Evolutionary conservation across 225 moss, liverwort and hornwort species (phyloP).

Genomic region (Pseudoscleropodium purum): DNA sequence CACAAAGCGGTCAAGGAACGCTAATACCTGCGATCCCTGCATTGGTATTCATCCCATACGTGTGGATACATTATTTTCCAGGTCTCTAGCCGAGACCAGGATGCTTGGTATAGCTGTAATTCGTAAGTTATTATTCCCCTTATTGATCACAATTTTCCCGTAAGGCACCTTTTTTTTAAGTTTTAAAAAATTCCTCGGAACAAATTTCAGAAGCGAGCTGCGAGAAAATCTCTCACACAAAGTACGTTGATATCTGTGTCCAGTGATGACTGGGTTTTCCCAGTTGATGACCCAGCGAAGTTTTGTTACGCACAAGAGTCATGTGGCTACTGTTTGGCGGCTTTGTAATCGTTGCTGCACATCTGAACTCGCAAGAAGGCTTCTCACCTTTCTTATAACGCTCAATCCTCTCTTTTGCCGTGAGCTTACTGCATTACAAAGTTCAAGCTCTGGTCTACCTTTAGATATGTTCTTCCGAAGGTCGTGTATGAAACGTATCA

Average conservation of each 20-base stretch:
- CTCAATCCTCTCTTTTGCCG: neutral
- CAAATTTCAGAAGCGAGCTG: neutral
- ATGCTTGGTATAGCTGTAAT: constrained; percentile 14
- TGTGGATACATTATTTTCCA: constrained; percentile 28
- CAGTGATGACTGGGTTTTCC: neutral
- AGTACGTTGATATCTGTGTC: neutral
- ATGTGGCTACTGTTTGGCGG: neutral
- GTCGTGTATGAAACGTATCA: neutral
- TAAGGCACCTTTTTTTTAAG: neutral
- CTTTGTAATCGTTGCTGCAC: neutral
- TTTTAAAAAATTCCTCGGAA: neutral
- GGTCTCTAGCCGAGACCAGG: constrained; percentile 6
- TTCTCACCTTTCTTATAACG: neutral
- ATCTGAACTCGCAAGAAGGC: neutral
- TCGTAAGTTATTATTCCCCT: neutral
- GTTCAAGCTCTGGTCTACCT: neutral
- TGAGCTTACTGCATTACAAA: neutral
- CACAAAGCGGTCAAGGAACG: neutral
- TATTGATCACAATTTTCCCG: constrained; percentile 14
- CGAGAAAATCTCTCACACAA: neutral
- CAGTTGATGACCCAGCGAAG: neutral
- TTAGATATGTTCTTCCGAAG: neutral
- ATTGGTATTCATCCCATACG: constrained; percentile 3
- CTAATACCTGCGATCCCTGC: constrained; percentile 1
- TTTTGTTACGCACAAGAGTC: neutral